These are phyloP conservation scores for Heterococcus sp. DNA, from an alignment of 108 stramenopile genomes.

Conservation along the genomic window DNA sequence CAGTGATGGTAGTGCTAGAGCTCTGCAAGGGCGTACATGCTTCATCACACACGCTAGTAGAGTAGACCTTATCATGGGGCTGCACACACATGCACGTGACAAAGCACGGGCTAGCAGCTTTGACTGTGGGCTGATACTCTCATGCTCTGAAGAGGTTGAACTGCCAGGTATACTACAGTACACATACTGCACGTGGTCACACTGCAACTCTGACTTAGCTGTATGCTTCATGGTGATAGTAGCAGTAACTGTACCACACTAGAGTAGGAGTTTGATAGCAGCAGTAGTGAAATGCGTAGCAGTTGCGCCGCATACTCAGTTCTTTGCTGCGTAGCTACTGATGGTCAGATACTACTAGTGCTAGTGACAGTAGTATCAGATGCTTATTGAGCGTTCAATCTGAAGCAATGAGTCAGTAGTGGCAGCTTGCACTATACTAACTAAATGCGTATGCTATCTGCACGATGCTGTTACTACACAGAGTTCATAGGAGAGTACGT, in stretches of 20 bases:
- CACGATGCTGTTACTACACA: background rate
- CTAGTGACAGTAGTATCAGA: too few relatives aligned
- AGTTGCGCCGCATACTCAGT: too few relatives aligned
- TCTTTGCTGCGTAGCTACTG: background rate
- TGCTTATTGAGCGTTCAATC: too few relatives aligned
- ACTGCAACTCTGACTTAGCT: background rate
- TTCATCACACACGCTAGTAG: constrained; percentile 88
- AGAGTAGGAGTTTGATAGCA: too few relatives aligned
- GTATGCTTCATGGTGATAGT: background rate
- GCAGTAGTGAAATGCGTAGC: too few relatives aligned
- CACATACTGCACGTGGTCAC: background rate
- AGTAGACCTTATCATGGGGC: constrained; percentile 80
- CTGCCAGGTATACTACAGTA: background rate
- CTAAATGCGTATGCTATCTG: background rate
- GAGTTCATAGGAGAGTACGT: background rate
- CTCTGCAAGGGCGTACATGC: constrained; percentile 69
- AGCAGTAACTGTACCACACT: too few relatives aligned
- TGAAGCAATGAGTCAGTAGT: background rate
- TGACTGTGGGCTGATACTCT: background rate
- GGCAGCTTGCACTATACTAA: background rate
- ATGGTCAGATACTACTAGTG: background rate
- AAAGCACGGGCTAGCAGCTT: background rate
- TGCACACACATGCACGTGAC: background rate
- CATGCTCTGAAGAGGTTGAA: background rate
- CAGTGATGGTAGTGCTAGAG: constrained; percentile 23